A percentile compares a stretch with the other conserved stretches of the same genome.
phyloP scores from a whole-genome alignment of 768 basidiomycete genomes.

The Russula olivacea region DNA sequence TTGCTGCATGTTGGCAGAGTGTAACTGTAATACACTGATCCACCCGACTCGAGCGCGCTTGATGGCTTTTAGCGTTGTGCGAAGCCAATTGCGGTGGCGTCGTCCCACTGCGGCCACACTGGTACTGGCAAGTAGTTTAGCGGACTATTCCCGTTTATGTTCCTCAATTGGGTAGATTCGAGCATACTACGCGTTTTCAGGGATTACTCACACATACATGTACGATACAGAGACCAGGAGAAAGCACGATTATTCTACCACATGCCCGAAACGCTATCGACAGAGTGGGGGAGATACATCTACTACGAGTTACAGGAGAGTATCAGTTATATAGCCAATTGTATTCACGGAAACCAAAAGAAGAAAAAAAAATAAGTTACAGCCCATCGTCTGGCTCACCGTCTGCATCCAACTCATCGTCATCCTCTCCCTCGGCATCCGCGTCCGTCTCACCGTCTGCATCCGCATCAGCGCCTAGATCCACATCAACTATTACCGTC shows the following conservation, averaged over 20 bases:
- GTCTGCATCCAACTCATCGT: conserved; percentile 32
- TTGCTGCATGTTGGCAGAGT: no score
- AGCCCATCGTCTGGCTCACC: conserved; percentile 31
- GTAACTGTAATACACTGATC: no score
- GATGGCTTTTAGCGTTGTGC: no score
- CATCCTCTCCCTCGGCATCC: conserved; percentile 38
- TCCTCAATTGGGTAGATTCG: not conserved
- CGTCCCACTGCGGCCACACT: no score
- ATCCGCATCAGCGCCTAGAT: conserved; percentile 25
- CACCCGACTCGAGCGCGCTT: no score
- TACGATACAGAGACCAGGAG: conserved; percentile 3
- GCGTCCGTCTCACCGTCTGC: conserved; percentile 41
- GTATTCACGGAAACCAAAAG: conserved; percentile 9
- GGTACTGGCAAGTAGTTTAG: no score
- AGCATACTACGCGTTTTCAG: not conserved
- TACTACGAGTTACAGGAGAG: conserved; percentile 16
- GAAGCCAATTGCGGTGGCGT: no score
- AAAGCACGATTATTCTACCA: conserved; percentile 3
- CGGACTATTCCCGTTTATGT: not conserved
- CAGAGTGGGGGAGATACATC: conserved; percentile 17
- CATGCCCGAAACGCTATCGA: not conserved
- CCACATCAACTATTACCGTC: not conserved
- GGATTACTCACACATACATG: conserved; percentile 1
- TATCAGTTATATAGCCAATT: conserved; percentile 18
- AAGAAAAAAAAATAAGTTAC: conserved; percentile 20